Evolutionary conservation across 73 alveolate genomes (phyloP).

Genomic region (Tetrahymena borealis): DNA sequence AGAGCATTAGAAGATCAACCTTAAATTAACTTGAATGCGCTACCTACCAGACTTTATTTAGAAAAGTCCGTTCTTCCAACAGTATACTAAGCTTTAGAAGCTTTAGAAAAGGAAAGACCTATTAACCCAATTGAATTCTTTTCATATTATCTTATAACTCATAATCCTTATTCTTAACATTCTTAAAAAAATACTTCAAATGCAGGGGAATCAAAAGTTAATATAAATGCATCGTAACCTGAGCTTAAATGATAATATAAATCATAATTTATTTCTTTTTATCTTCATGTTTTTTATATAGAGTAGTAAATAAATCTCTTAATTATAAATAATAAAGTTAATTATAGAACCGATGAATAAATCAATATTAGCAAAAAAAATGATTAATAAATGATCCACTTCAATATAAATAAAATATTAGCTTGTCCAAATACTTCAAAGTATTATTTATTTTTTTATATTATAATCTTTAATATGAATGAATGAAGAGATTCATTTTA

Average conservation of each 20-base stretch:
- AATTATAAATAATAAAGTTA: too few species aligned
- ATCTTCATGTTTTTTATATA: background rate
- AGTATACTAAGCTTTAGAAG: conserved; percentile 21
- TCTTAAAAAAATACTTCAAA: background rate
- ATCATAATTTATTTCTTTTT: background rate
- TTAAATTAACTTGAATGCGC: conserved; percentile 1
- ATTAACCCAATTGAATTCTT: conserved; percentile 41
- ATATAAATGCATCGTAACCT: background rate
- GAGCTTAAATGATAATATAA: background rate
- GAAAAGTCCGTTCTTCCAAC: conserved; percentile 33
- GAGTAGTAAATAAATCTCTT: too few species aligned
- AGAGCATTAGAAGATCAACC: background rate
- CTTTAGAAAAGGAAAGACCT: conserved; percentile 47
- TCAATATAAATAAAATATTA: too few species aligned
- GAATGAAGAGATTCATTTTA: too few species aligned
- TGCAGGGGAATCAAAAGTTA: background rate
- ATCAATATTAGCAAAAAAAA: too few species aligned
- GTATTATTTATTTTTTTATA: too few species aligned
- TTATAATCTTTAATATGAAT: too few species aligned
- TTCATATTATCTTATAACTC: conserved; percentile 32
- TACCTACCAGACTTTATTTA: conserved; percentile 35
- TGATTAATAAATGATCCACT: too few species aligned
- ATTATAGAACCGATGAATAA: too few species aligned
- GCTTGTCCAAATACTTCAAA: too few species aligned
- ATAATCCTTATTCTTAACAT: background rate